phyloP scores from a whole-genome alignment of 129 eudicot species.

The Sambucus nigra region DNA sequence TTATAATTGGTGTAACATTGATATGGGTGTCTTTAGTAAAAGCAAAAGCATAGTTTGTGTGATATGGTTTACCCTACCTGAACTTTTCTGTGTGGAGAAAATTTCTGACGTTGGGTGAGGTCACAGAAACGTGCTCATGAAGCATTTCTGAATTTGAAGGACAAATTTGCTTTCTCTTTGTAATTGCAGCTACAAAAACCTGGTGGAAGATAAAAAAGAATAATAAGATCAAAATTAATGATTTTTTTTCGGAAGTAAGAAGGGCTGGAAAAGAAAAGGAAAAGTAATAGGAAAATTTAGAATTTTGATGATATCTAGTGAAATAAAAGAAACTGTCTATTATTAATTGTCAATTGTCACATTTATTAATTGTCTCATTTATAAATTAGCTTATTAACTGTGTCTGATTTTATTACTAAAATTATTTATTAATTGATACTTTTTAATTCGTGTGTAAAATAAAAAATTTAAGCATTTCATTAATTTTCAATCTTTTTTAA shows the following conservation, averaged over 20 bases:
- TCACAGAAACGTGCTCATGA: constrained; percentile 28
- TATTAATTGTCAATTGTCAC: too few relatives aligned
- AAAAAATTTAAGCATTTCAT: too few relatives aligned
- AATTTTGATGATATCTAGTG: background rate
- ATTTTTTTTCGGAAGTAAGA: background rate
- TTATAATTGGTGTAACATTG: background rate
- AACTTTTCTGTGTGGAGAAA: constrained; percentile 67
- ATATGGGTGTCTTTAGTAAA: background rate
- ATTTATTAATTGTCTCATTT: too few relatives aligned
- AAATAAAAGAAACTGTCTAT: too few relatives aligned
- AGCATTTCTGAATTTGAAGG: constrained; percentile 61
- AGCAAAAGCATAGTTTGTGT: background rate
- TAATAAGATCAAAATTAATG: background rate
- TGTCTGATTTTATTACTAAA: too few relatives aligned
- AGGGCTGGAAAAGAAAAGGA: background rate
- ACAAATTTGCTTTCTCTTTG: constrained; percentile 65
- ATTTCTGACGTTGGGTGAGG: constrained; percentile 24
- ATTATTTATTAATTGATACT: too few relatives aligned
- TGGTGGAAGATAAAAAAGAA: background rate
- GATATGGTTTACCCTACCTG: constrained; percentile 24
- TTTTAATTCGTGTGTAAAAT: too few relatives aligned
- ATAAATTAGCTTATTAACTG: too few relatives aligned
- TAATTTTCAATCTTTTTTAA: too few relatives aligned
- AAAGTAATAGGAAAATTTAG: too few relatives aligned
- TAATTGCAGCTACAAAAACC: constrained; percentile 79